Percentiles rank a stretch among this genome's conserved stretches.
Evolutionary conservation across 1,139 yeast genomes (phyloP).

Genomic region (Sugiyamaella paludigena): DNA sequence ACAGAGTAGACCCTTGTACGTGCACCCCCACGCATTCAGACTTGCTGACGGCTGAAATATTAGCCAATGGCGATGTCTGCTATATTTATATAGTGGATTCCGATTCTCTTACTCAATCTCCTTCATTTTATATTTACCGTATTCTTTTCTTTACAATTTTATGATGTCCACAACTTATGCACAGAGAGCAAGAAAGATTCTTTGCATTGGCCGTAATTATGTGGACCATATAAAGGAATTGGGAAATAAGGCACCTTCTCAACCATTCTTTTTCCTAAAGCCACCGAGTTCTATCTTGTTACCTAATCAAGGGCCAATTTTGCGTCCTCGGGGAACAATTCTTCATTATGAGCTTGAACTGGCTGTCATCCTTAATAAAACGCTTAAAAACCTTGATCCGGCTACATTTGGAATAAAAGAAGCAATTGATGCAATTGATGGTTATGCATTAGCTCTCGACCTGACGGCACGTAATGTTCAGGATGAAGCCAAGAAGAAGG

Average conservation of each 20-base stretch:
- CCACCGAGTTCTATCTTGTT: constrained; percentile 52
- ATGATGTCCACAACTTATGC: constrained; percentile 10
- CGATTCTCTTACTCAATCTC: too few relatives aligned
- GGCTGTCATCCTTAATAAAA: constrained; percentile 70
- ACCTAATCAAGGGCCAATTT: constrained; percentile 70
- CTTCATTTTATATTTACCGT: too few relatives aligned
- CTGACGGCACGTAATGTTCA: constrained; percentile 96
- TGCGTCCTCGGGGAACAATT: constrained; percentile 73
- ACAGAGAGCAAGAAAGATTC: constrained; percentile 62
- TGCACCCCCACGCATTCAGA: too few relatives aligned
- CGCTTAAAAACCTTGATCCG: constrained; percentile 60
- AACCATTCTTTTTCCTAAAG: constrained; percentile 87
- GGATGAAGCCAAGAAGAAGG: constrained; percentile 89
- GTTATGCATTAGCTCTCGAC: constrained; percentile 87
- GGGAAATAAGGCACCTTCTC: constrained; percentile 69
- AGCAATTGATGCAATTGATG: constrained; percentile 73
- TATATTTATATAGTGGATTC: too few relatives aligned
- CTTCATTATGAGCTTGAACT: constrained; percentile 94
- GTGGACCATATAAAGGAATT: constrained; percentile 92
- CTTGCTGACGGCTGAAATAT: too few relatives aligned
- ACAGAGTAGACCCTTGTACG: too few relatives aligned
- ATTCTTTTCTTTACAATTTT: not conserved
- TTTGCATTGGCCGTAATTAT: constrained; percentile 95
- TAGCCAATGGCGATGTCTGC: too few relatives aligned
- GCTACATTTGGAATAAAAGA: constrained; percentile 57